Evolutionary conservation across 139 green algal genomes (phyloP).

Genomic region (Raphidocelis subcapitata): DNA sequence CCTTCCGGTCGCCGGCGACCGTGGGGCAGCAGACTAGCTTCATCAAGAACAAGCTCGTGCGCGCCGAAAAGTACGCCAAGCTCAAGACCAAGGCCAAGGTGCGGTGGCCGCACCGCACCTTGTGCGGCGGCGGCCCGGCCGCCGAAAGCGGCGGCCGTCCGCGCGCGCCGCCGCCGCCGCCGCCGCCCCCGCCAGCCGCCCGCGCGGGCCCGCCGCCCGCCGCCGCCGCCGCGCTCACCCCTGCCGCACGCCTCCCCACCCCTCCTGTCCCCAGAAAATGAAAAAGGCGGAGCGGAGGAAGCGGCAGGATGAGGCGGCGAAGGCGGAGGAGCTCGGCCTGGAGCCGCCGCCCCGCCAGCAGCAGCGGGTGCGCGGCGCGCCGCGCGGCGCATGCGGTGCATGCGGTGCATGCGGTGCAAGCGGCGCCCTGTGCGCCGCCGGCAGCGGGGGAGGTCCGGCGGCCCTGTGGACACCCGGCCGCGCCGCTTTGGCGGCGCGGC

Average conservation of each 20-base stretch:
- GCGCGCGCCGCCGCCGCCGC: background rate
- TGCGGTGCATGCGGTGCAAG: no score
- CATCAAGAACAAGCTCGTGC: slow-evolving; percentile 87
- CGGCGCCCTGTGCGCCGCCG: no score
- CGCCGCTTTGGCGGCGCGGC: no score
- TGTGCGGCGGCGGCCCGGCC: background rate
- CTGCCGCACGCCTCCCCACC: background rate
- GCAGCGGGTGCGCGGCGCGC: slow-evolving; percentile 75
- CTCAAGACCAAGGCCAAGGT: slow-evolving; percentile 77
- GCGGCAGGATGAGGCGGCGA: slow-evolving; percentile 59
- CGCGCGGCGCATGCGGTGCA: no score
- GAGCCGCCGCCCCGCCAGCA: slow-evolving; percentile 65
- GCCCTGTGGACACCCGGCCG: no score
- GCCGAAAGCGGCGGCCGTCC: background rate
- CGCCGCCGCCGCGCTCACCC: background rate
- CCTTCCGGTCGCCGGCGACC: slow-evolving; percentile 11
- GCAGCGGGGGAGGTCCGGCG: no score
- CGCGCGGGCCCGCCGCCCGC: background rate
- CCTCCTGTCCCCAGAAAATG: slow-evolving; percentile 50
- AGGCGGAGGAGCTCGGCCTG: slow-evolving; percentile 65
- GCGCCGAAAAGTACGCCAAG: slow-evolving; percentile 74
- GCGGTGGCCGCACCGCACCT: background rate
- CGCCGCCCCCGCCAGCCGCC: background rate
- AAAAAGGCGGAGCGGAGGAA: slow-evolving; percentile 71
- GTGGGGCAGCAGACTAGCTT: slow-evolving; percentile 73